Conservation (phyloP, 352 stramenopile species). For the Pythium brachiatum region DNA sequence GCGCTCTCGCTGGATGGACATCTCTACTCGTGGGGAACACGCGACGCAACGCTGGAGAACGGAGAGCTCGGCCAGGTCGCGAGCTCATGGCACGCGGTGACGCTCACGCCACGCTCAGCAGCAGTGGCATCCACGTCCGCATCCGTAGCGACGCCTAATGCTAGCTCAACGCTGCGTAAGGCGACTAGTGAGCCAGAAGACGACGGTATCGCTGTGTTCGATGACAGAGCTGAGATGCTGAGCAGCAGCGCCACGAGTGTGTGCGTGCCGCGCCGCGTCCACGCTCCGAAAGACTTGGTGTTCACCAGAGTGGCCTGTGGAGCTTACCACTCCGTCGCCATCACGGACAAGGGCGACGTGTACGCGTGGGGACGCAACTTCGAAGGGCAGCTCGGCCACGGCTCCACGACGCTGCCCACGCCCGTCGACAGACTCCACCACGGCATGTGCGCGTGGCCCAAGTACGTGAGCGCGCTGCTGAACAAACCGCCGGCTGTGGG, state of each 20-base stretch:
- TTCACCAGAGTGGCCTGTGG: slow-evolving; percentile 72
- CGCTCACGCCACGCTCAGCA: slow-evolving; percentile 9
- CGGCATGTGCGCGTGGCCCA: slow-evolving; percentile 70
- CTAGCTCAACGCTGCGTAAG: no score
- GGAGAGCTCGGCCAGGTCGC: slow-evolving; percentile 47
- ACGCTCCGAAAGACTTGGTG: slow-evolving; percentile 42
- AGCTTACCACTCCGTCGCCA: slow-evolving; percentile 56
- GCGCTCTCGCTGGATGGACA: slow-evolving; percentile 58
- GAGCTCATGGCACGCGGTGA: slow-evolving; percentile 7
- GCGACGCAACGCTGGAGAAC: slow-evolving; percentile 22
- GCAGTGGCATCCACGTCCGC: slow-evolving; percentile 8
- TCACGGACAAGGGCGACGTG: slow-evolving; percentile 78
- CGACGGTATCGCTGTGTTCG: slow-evolving; percentile 4
- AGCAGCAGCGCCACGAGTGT: slow-evolving; percentile 9
- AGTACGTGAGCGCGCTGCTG: slow-evolving; percentile 64
- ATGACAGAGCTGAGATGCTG: background rate
- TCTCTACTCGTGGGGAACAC: slow-evolving; percentile 60
- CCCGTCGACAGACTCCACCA: slow-evolving; percentile 37
- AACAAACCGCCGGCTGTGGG: slow-evolving; percentile 37
- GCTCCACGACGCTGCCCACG: slow-evolving; percentile 31
- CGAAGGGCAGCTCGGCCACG: slow-evolving; percentile 83
- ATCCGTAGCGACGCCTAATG: background rate
- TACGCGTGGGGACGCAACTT: slow-evolving; percentile 90
- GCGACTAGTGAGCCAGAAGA: background rate
- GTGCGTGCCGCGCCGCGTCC: slow-evolving; percentile 33